Conservation (phyloP, 2,329 filamentous ascomycete species). For the Phyllosticta ampelicida region DNA sequence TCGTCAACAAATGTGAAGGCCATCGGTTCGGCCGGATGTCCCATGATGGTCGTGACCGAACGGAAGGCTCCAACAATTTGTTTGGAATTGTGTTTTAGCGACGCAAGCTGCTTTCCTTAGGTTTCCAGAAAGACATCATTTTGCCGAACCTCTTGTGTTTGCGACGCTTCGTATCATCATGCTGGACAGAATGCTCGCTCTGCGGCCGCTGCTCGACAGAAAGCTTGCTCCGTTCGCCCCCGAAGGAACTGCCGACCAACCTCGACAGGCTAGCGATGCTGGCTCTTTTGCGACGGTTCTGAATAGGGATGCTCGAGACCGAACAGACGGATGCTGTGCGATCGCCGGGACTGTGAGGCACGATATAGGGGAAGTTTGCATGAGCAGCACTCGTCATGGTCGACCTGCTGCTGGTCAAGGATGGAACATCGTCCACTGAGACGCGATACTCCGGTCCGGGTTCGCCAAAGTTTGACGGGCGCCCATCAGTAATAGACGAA, state of each 20-base stretch:
- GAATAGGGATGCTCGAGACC: slow-evolving; percentile 25
- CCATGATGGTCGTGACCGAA: neutral
- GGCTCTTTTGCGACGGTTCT: slow-evolving; percentile 58
- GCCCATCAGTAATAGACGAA: slow-evolving; percentile 63
- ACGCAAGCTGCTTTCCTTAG: slow-evolving; percentile 18
- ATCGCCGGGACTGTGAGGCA: slow-evolving; percentile 33
- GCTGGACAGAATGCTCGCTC: slow-evolving; percentile 41
- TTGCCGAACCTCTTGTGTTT: slow-evolving; percentile 61
- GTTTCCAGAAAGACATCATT: slow-evolving; percentile 70
- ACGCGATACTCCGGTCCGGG: slow-evolving; percentile 60
- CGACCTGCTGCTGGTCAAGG: slow-evolving; percentile 64
- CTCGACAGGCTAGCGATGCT: slow-evolving; percentile 69
- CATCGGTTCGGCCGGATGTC: neutral
- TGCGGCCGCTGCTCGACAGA: slow-evolving; percentile 50
- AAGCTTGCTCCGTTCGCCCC: slow-evolving; percentile 58
- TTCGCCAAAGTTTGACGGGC: slow-evolving; percentile 61
- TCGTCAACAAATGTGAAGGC: neutral
- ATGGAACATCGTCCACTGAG: slow-evolving; percentile 64
- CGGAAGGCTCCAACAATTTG: neutral
- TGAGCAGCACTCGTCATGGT: slow-evolving; percentile 63
- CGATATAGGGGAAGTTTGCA: slow-evolving; percentile 23
- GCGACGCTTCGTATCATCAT: slow-evolving; percentile 54
- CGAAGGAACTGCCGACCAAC: slow-evolving; percentile 52
- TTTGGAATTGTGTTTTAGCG: neutral
- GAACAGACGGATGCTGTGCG: slow-evolving; percentile 32